phyloP scores from a whole-genome alignment of 768 basidiomycete genomes.

The Mycena vitilis region DNA sequence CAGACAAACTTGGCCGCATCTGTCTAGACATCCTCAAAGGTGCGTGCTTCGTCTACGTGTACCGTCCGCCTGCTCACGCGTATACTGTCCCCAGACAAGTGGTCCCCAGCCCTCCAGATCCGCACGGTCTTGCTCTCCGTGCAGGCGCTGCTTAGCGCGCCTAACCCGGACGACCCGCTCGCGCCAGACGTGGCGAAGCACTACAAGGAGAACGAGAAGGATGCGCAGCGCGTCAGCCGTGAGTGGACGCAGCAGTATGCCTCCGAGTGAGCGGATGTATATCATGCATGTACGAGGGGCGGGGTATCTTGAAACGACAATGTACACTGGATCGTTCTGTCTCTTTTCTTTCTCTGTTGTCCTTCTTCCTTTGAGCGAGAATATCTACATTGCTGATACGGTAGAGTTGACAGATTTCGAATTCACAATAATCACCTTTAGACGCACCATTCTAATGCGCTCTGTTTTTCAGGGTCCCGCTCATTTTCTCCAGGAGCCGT shows the following conservation, averaged over 20 bases:
- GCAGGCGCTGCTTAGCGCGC: conserved; percentile 95
- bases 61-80: conserved; percentile 4
- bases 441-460: too few relatives aligned
- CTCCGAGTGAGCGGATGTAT: conserved; percentile 32
- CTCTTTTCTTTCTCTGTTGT: background rate
- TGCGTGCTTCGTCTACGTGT: conserved; percentile 44
- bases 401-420: conserved; percentile 10
- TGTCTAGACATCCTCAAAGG: conserved; percentile 99
- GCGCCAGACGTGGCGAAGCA: conserved; percentile 97
- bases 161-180: conserved; percentile 96
- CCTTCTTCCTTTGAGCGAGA: conserved; percentile 7
- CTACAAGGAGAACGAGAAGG: conserved; percentile 97
- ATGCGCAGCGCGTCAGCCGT: conserved; percentile 89
- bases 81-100: conserved; percentile 77
- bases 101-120: conserved; percentile 99
- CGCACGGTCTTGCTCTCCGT: conserved; percentile 96
- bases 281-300: conserved; percentile 22
- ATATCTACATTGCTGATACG: conserved; percentile 23
- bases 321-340: conserved; percentile 31
- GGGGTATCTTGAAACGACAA: conserved; percentile 31
- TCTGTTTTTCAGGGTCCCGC: too few relatives aligned
- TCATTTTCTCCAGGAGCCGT: too few relatives aligned
- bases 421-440: background rate
- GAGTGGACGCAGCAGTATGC: conserved; percentile 98
- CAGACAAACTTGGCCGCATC: conserved; percentile 98